Conservation (phyloP, 768 basidiomycete species). For the Agrocybe chaxingu region DNA sequence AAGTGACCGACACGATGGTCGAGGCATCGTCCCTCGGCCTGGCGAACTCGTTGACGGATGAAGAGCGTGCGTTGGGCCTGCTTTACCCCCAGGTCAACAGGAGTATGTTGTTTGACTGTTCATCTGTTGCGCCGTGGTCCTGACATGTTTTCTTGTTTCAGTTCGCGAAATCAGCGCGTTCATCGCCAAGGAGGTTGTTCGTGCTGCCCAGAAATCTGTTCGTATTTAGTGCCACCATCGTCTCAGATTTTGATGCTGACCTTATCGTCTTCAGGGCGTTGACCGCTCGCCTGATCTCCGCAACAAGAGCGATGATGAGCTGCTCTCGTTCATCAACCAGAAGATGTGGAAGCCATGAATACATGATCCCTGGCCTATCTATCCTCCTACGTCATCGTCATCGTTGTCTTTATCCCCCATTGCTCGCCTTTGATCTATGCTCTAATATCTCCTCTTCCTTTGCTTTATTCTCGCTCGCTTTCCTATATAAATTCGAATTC, state of each 20-base stretch:
- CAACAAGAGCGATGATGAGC: constrained; percentile 49
- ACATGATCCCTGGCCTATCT: constrained; percentile 3
- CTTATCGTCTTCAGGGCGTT: constrained; percentile 38
- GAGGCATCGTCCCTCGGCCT: constrained; percentile 84
- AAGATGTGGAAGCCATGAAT: constrained; percentile 71
- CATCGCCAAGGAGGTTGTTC: constrained; percentile 75
- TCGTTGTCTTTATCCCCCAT: background rate
- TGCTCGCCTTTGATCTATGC: background rate
- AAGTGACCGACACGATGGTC: constrained; percentile 84
- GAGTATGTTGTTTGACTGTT: constrained; percentile 32
- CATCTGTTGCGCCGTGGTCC: constrained; percentile 1
- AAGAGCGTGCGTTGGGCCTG: constrained; percentile 64
- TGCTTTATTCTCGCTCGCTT: background rate
- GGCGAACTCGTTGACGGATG: constrained; percentile 64
- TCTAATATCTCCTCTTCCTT: too few species aligned
- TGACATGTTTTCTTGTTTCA: constrained; percentile 10
- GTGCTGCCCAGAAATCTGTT: constrained; percentile 75
- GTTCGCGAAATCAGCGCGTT: constrained; percentile 80
- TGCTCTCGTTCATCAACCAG: constrained; percentile 48
- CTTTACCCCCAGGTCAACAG: constrained; percentile 84
- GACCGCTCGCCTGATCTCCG: constrained; percentile 55
- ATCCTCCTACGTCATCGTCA: background rate
- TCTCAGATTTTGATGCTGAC: background rate
- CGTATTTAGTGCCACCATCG: constrained; percentile 20
- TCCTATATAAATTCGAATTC: background rate